Conservation (phyloP, 768 basidiomycete genomes). For the Stropharia rugosoannulata region DNA sequence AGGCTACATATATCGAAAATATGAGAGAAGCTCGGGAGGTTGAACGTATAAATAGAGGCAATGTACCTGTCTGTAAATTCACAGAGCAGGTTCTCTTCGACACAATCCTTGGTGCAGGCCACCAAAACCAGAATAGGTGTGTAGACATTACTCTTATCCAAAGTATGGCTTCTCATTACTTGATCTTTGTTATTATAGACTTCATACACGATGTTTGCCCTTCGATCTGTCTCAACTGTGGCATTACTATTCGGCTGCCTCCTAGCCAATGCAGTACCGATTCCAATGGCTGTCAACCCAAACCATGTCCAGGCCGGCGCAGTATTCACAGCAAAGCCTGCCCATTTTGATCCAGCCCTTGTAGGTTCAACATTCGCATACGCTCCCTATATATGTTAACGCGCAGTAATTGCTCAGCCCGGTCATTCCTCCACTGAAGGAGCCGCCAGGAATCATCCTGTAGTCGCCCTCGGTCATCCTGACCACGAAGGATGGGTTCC, state of each 20-base stretch:
- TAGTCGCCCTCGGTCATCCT: conserved; percentile 3
- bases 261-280: neutral
- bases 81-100: conserved; percentile 10
- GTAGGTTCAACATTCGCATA: neutral
- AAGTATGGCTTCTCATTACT: neutral
- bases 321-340: conserved; percentile 5
- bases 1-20: no score
- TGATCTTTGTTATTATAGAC: neutral
- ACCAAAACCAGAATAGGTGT: neutral
- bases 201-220: neutral
- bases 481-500: conserved; percentile 1
- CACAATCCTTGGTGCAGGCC: conserved; percentile 1
- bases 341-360: neutral
- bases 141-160: neutral
- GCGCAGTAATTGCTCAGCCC: neutral
- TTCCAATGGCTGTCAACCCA: neutral
- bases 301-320: neutral
- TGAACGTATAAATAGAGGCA: neutral
- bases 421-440: neutral
- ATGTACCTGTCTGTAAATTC: neutral
- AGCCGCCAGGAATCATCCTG: neutral
- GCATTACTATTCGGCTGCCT: neutral
- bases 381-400: neutral
- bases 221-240: conserved; percentile 1
- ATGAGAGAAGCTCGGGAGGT: no score